Conservation (phyloP, 164 flowering plant genomes). For the Vitis labrusca region DNA sequence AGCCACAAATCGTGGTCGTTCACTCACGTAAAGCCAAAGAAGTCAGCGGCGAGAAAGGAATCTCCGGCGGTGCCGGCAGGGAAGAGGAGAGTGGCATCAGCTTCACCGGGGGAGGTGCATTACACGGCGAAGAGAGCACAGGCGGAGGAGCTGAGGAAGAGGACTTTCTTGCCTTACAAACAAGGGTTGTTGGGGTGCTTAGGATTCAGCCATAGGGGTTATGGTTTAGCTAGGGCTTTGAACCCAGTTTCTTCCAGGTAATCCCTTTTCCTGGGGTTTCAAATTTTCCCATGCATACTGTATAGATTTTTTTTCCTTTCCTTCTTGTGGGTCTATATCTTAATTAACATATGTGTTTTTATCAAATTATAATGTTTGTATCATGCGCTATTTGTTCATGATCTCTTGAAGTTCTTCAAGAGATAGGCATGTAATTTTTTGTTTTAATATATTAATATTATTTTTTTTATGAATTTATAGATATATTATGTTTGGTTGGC, state of each 20-base stretch:
- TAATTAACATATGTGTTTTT: not conserved
- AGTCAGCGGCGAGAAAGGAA: slow-evolving; percentile 5
- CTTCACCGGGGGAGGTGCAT: slow-evolving; percentile 63
- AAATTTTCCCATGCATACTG: not conserved
- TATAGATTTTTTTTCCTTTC: not conserved
- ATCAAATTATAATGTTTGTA: no score
- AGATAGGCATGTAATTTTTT: no score
- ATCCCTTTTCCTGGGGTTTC: not conserved
- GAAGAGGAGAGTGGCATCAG: slow-evolving; percentile 32
- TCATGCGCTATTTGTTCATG: no score
- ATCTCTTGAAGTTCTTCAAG: no score
- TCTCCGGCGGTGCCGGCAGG: slow-evolving; percentile 32
- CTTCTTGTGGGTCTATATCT: not conserved
- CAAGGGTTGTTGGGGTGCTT: slow-evolving; percentile 69
- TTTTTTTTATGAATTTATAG: no score
- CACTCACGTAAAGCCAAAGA: slow-evolving; percentile 2
- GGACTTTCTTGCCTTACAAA: slow-evolving; percentile 67
- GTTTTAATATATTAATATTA: no score
- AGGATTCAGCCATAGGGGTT: slow-evolving; percentile 66
- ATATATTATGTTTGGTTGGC: no score
- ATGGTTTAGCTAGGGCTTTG: slow-evolving; percentile 54
- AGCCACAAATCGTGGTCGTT: not conserved
- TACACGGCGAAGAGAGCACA: slow-evolving; percentile 65
- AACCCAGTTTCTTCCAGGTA: slow-evolving; percentile 73
- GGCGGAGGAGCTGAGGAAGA: slow-evolving; percentile 73